Evolutionary conservation across 2,329 filamentous ascomycete species (phyloP).

Genomic region (Scortechinia acanthostroma): DNA sequence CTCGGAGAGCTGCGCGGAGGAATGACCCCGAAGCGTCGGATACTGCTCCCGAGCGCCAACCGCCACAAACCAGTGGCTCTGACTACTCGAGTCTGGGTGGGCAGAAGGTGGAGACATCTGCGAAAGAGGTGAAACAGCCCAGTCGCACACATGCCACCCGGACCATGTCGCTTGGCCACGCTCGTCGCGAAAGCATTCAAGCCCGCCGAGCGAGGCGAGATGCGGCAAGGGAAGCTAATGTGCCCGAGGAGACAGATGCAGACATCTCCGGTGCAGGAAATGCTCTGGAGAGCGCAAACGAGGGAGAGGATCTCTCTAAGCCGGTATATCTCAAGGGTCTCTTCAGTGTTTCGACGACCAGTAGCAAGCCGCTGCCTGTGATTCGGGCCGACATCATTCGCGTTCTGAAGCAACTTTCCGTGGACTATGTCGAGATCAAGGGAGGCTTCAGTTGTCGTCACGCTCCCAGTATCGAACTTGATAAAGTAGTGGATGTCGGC

Average conservation of each 20-base stretch:
- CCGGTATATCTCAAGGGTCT: slow-evolving; percentile 93
- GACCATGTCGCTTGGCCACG: slow-evolving; percentile 83
- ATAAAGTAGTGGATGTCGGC: slow-evolving; percentile 56
- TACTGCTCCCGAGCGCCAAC: slow-evolving; percentile 36
- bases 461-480: slow-evolving; percentile 79
- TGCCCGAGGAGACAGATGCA: slow-evolving; percentile 84
- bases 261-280: slow-evolving; percentile 62
- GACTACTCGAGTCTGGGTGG: slow-evolving; percentile 58
- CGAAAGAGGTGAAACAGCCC: slow-evolving; percentile 28
- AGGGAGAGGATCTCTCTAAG: slow-evolving; percentile 75
- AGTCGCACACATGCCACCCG: slow-evolving; percentile 60
- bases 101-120: neutral
- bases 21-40: slow-evolving; percentile 15
- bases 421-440: slow-evolving; percentile 87
- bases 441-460: slow-evolving; percentile 89
- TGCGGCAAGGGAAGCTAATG: slow-evolving; percentile 66
- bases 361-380: slow-evolving; percentile 76
- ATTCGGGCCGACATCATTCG: slow-evolving; percentile 87
- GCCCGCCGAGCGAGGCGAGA: slow-evolving; percentile 71
- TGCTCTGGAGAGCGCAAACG: slow-evolving; percentile 50
- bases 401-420: slow-evolving; percentile 77
- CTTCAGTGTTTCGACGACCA: slow-evolving; percentile 95
- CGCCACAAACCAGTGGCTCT: slow-evolving; percentile 71
- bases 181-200: slow-evolving; percentile 85
- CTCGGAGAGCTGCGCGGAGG: slow-evolving; percentile 29